Evolutionary conservation across 345 rosid genomes (phyloP).

Genomic region (Rhodamnia argentea): DNA sequence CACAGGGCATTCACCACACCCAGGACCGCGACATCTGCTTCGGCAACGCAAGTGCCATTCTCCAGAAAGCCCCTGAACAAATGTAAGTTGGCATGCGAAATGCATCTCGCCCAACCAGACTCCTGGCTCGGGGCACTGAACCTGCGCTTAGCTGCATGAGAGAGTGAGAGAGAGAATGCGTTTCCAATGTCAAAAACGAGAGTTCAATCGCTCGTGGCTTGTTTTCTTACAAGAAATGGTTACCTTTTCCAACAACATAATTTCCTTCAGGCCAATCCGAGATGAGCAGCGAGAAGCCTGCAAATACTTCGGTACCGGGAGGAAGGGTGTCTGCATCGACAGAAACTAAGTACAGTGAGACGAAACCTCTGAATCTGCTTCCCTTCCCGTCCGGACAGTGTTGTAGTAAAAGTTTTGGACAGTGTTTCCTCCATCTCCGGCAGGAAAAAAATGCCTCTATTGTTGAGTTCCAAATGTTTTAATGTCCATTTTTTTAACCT

Average conservation of each 20-base stretch:
- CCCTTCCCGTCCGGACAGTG: constrained; percentile 17
- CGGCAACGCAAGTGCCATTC: constrained; percentile 15
- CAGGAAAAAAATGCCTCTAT: background rate
- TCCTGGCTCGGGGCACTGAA: constrained; percentile 12
- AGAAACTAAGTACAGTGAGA: constrained; percentile 17
- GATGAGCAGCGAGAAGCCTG: constrained; percentile 17
- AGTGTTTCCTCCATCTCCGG: background rate
- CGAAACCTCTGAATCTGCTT: constrained; percentile 3
- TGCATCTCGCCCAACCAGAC: constrained; percentile 17
- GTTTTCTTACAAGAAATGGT: background rate
- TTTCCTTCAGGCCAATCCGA: constrained; percentile 13
- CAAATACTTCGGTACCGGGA: constrained; percentile 13
- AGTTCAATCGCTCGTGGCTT: background rate
- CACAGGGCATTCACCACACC: constrained; percentile 10
- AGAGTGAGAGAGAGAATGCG: background rate
- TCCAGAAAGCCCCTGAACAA: background rate
- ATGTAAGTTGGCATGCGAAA: background rate
- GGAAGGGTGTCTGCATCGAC: constrained; percentile 7
- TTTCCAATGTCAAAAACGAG: background rate
- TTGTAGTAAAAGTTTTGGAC: background rate
- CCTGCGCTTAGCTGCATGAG: constrained; percentile 18
- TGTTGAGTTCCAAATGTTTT: no score
- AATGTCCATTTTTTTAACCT: no score
- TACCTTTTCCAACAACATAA: constrained; percentile 18
- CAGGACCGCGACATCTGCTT: constrained; percentile 25